A percentile compares a stretch with the other conserved stretches of the same genome.
phyloP scores from a whole-genome alignment of 208 protist genomes.

The Leishmania tarentolae region DNA sequence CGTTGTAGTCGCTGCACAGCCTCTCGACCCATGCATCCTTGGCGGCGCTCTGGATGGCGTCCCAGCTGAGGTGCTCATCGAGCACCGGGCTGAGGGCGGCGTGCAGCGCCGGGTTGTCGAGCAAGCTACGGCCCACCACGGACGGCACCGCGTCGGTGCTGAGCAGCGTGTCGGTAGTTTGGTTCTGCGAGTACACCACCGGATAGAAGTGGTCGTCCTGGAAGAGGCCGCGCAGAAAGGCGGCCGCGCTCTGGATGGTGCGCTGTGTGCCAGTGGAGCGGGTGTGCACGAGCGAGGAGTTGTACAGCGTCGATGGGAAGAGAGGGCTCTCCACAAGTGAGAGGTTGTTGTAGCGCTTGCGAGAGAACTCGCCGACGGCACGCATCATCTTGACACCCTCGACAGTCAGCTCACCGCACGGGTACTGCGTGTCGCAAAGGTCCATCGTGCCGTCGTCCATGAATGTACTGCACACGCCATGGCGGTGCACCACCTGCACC shows the following conservation, averaged over 20 bases:
- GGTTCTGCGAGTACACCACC: conserved; percentile 44
- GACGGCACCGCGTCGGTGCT: conserved; percentile 39
- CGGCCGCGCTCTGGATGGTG: conserved; percentile 60
- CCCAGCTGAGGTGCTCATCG: conserved; percentile 47
- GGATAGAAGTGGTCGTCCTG: conserved; percentile 47
- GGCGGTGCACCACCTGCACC: conserved; percentile 57
- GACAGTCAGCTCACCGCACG: conserved; percentile 49
- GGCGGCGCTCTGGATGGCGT: conserved; percentile 38
- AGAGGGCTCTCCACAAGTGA: conserved; percentile 38
- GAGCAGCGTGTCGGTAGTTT: conserved; percentile 48
- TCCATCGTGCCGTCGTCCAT: conserved; percentile 29
- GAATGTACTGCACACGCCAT: conserved; percentile 38
- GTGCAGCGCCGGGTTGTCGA: conserved; percentile 24
- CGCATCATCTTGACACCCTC: conserved; percentile 41
- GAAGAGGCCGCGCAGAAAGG: conserved; percentile 59
- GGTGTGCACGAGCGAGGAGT: conserved; percentile 55
- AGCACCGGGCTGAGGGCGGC: conserved; percentile 26
- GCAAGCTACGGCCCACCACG: conserved; percentile 28
- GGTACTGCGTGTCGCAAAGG: conserved; percentile 40
- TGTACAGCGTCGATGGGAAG: conserved; percentile 41
- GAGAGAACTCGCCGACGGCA: conserved; percentile 38
- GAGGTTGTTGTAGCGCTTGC: conserved; percentile 47
- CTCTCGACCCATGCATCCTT: conserved; percentile 42
- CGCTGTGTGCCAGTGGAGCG: conserved; percentile 53
- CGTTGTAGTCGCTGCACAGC: conserved; percentile 33